Evolutionary conservation across 2,329 filamentous ascomycete species (phyloP).

Genomic region (Lasiodiplodia sp.): DNA sequence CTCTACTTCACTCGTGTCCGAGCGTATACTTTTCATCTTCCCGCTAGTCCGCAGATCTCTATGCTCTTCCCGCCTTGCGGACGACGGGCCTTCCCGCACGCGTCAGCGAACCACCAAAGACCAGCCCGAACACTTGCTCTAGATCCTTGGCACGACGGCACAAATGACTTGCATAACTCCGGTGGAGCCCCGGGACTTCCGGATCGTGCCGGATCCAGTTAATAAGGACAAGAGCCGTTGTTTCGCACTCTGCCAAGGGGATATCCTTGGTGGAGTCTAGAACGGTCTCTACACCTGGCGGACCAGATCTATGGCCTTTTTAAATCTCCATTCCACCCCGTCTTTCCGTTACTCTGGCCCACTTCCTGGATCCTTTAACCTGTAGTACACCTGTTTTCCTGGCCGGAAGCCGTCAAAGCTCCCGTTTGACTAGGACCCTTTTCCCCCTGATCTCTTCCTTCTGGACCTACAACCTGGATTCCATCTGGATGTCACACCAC

Average conservation of each 20-base stretch:
- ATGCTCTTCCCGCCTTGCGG: neutral
- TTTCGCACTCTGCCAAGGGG: neutral
- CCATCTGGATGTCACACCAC: neutral
- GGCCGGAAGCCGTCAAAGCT: neutral
- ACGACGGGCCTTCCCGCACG: slow-evolving; percentile 15
- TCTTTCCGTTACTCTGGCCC: neutral
- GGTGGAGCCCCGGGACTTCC: neutral
- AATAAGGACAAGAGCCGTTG: neutral
- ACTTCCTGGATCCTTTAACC: neutral
- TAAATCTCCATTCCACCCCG: neutral
- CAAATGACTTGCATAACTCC: slow-evolving; percentile 7
- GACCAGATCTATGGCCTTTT: neutral
- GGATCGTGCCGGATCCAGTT: neutral
- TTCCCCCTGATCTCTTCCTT: neutral
- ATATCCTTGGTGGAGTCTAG: slow-evolving; percentile 9
- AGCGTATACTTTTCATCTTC: slow-evolving; percentile 2
- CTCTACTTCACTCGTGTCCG: neutral
- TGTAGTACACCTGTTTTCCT: neutral
- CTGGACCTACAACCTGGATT: neutral
- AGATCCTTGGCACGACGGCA: slow-evolving; percentile 4
- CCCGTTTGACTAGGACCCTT: neutral
- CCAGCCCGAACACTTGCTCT: neutral
- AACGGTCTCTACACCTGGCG: neutral
- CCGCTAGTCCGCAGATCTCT: slow-evolving; percentile 17
- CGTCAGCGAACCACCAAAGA: slow-evolving; percentile 6